Conservation (phyloP, 352 stramenopile species). For the Pythium phragmitis region DNA sequence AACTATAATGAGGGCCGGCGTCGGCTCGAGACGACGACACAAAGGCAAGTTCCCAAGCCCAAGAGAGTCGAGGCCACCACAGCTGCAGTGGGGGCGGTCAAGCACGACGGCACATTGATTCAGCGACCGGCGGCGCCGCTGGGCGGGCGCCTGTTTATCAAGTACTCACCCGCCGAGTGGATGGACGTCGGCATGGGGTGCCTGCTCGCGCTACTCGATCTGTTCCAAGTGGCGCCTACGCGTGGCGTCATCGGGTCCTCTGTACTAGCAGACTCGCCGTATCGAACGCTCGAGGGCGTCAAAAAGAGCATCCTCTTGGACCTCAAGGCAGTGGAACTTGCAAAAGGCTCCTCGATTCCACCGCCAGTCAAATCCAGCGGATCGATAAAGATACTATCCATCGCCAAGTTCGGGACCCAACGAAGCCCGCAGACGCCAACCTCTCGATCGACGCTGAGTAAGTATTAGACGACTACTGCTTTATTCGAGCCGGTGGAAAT, state of each 20-base stretch:
- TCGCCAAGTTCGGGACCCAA: not conserved
- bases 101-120: constrained; percentile 8
- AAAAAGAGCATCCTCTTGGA: constrained; percentile 51
- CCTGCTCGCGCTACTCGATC: constrained; percentile 56
- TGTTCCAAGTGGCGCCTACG: constrained; percentile 47
- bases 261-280: constrained; percentile 37
- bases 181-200: constrained; percentile 65
- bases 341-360: not conserved
- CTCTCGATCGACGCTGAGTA: constrained; percentile 13
- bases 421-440: not conserved
- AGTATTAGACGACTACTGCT: constrained; percentile 7
- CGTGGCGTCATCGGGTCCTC: not conserved
- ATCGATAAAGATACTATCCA: not conserved
- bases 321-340: constrained; percentile 27
- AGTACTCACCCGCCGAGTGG: constrained; percentile 70
- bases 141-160: constrained; percentile 44
- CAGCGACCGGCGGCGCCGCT: constrained; percentile 15
- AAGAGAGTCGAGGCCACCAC: not conserved
- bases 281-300: constrained; percentile 52
- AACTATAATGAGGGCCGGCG: constrained; percentile 88
- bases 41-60: constrained; percentile 1
- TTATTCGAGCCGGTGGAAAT: constrained; percentile 19
- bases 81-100: not conserved
- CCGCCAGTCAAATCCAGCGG: not conserved
- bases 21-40: constrained; percentile 32